These are phyloP conservation scores for Diospyros kaki DNA, from an alignment of 148 eudicot species.

Conservation along the genomic window DNA sequence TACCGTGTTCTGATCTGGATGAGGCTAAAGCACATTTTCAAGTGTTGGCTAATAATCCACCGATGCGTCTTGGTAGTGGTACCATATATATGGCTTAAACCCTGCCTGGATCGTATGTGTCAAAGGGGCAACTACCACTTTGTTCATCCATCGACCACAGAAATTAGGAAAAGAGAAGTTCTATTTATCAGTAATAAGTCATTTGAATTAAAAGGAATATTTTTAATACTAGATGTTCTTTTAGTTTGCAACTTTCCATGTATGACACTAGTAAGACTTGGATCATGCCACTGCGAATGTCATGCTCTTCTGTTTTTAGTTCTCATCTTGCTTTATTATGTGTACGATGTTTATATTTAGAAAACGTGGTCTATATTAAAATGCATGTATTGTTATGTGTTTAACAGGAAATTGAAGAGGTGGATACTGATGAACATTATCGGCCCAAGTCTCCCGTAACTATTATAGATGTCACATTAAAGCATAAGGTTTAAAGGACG, in stretches of 20 bases:
- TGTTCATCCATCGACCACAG: no score
- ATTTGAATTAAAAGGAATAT: no score
- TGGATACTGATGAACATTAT: conserved; percentile 89
- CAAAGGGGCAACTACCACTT: no score
- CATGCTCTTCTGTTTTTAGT: background rate
- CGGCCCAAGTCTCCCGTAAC: conserved; percentile 73
- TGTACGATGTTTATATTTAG: background rate
- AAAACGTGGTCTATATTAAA: background rate
- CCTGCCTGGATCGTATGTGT: background rate
- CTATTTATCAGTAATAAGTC: no score
- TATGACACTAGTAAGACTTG: background rate
- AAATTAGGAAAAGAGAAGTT: no score
- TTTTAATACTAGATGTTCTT: background rate
- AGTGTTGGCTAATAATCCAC: background rate
- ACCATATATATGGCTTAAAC: no score
- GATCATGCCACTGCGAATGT: background rate
- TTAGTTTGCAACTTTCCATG: background rate
- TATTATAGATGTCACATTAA: conserved; percentile 61
- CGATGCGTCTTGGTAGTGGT: background rate
- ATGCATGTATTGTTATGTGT: conserved; percentile 8
- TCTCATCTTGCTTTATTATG: background rate
- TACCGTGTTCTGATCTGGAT: background rate
- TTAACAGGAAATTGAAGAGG: conserved; percentile 91
- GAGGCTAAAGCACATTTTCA: background rate
- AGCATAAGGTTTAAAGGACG: conserved; percentile 46